Base-by-base conservation (phyloP, 371 early-diverging fungal genomes). In the Umbelopsis sp. region DNA sequence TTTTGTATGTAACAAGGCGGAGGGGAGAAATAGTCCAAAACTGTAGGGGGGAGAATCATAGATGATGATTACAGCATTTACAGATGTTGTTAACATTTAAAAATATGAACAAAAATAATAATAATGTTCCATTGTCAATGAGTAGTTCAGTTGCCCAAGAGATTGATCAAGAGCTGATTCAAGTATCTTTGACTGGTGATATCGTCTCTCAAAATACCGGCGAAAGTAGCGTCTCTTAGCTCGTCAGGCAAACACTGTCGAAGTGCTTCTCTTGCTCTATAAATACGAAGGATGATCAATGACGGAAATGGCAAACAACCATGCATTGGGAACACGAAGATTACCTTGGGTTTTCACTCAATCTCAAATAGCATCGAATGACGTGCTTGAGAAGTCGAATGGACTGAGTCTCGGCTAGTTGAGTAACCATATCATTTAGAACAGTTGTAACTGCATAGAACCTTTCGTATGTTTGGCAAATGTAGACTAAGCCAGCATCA, bases 371-470 rank as follows among this genome's bases (percentile, higher is more conserved):
- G 69, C 98, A 98, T 65, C 96, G 89, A 67, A 99, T 89, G 32
- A 99, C 95, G 73, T 95, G 96, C 80, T 99, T 99, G 66, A 99
- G 77, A 44, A 99, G 78, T 48, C 96, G 85, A 46, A 92, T 87
- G 16, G 95, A 92, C 62, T 93, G 94, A 44, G 90, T 89, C 22
- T 94, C 93, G 22, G 96, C 92, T 44, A 96, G 84, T 73, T 99
- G 97, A 45, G 80, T 87, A 20, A 99, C 93, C 92, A 99, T 94
- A 71, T 95, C 94, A 73, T 93, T 92, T 63, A 99, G 85, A 25
- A 99, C 97, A 9, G 96, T 94, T 44, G 93, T 92, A 16, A 99
- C 98, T 20, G 99, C 99, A 72, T 93, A 94, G 81, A 99, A 97
- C 11, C 99, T 90, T 71, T 99, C 96, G 65, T 94, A 97, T 41